A percentile compares a stretch with the other conserved stretches of the same genome.
Evolutionary conservation across 1,284 basidiomycete species (phyloP).

Genomic region (Melampsora larici-populina): DNA sequence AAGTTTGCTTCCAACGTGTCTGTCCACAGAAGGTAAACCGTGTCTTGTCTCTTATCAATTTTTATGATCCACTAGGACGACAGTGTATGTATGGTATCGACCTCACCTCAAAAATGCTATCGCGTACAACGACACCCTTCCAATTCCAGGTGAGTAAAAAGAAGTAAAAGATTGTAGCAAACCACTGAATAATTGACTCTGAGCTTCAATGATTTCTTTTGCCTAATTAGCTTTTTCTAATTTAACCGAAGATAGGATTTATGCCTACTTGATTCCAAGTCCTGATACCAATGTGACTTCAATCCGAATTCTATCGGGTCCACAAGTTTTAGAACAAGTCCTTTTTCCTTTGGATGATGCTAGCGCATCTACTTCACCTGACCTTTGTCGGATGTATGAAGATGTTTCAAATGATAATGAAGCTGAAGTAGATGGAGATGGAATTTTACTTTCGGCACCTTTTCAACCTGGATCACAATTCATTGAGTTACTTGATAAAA

Average conservation of each 20-base stretch:
- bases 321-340: slow-evolving; percentile 33
- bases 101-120: slow-evolving; percentile 23
- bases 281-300: slow-evolving; percentile 21
- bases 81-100: slow-evolving; percentile 41
- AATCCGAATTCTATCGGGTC: slow-evolving; percentile 30
- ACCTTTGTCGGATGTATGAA: slow-evolving; percentile 30
- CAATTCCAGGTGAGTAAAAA: slow-evolving; percentile 16
- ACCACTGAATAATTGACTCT: not conserved
- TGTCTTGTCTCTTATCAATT: not conserved
- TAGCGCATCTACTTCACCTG: not conserved
- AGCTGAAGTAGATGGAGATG: slow-evolving; percentile 28
- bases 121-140: slow-evolving; percentile 18
- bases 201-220: not conserved
- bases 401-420: slow-evolving; percentile 30
- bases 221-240: slow-evolving; percentile 9
- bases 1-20: not conserved
- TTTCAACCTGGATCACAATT: slow-evolving; percentile 37
- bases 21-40: not conserved
- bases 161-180: not conserved
- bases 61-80: slow-evolving; percentile 7
- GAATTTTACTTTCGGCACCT: slow-evolving; percentile 31
- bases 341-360: slow-evolving; percentile 23
- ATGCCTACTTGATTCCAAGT: slow-evolving; percentile 35
- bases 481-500: slow-evolving; percentile 16
- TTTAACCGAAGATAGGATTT: slow-evolving; percentile 37